Percentiles rank a stretch among this genome's conserved stretches.
These are phyloP conservation scores for Aspergillus sp. DNA, from an alignment of 2,329 filamentous ascomycete genomes.

Conservation along the genomic window DNA sequence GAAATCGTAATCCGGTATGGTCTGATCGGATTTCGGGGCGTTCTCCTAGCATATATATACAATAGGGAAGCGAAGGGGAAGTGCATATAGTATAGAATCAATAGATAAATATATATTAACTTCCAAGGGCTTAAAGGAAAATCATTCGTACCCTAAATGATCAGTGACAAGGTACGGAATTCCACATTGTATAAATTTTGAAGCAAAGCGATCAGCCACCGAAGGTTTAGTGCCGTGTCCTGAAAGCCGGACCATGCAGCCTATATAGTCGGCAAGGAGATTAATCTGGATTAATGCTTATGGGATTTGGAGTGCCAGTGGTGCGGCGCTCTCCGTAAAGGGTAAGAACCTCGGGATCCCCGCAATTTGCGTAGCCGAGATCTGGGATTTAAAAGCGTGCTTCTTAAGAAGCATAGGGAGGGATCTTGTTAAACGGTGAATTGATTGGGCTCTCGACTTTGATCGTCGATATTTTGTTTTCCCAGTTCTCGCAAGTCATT, in stretches of 20 bases:
- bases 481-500: neutral
- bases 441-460: too few species aligned
- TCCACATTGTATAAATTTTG: too few species aligned
- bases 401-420: too few species aligned
- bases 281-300: too few species aligned
- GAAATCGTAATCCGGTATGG: neutral
- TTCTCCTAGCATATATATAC: neutral
- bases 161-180: neutral
- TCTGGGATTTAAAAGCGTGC: too few species aligned
- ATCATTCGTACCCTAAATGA: neutral
- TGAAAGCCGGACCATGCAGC: too few species aligned
- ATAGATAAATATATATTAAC: neutral
- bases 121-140: neutral
- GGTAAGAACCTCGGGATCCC: slow-evolving; percentile 13
- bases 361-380: slow-evolving; percentile 10
- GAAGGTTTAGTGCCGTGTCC: too few species aligned
- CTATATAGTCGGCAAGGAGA: too few species aligned
- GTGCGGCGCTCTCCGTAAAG: neutral
- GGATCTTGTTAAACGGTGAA: too few species aligned
- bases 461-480: neutral
- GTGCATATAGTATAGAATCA: neutral
- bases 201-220: too few species aligned
- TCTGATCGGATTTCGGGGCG: neutral
- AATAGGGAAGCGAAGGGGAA: neutral
- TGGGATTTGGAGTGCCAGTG: too few species aligned